Base-by-base conservation (phyloP, 495 filamentous ascomycete genomes). In the Aspergillus biplanus region DNA sequence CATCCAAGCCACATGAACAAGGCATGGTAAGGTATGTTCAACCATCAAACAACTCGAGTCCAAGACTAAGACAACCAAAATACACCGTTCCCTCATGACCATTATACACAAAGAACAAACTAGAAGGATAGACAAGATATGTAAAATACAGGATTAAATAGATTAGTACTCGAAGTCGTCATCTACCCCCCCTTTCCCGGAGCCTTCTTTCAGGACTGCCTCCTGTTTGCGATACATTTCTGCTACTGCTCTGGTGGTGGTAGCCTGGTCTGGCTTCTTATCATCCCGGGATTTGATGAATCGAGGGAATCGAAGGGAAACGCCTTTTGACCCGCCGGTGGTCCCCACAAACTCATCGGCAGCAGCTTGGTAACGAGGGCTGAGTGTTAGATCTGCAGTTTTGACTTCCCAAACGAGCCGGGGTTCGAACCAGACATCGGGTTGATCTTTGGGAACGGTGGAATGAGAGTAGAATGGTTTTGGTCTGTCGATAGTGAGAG, bases 201-300 rank as follows among this genome's bases (percentile, higher is more conserved):
- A 83, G 47, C 46, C 72, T 53, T 80, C 78, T 63, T 83, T 87
- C 6, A 82, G 76, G 34, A 97, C 91, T 56, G 87, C 87, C 76
- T 97, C 93, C 80, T 99, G 95, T 78, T 90, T 93, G 64, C 87
- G 83, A 81, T 98, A 99, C 93, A 99, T 96, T 75, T 99, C 95
- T 6, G 92, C 93, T 15, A 98, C 89, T 71, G 91, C 90, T 56
- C 88, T 80, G 48, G 84, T 90, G 18, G 81, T 90, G 27, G 94
- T 98, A 39, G 95, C 96, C 77, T 95, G 84, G 37, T 97, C 95
- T 0, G 91, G 85, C 78, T 93, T 96, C 82, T 99, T 99, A 69
- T 99, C 95, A 52, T 97, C 93, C 54, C 95, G 81, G 21, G 88
- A 75, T 73, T 91, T 91, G 71, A 99, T 92, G 68, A 96, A 98